phyloP scores from a whole-genome alignment of 2,329 filamentous ascomycete species.

The Dendrostoma leiphaemia region DNA sequence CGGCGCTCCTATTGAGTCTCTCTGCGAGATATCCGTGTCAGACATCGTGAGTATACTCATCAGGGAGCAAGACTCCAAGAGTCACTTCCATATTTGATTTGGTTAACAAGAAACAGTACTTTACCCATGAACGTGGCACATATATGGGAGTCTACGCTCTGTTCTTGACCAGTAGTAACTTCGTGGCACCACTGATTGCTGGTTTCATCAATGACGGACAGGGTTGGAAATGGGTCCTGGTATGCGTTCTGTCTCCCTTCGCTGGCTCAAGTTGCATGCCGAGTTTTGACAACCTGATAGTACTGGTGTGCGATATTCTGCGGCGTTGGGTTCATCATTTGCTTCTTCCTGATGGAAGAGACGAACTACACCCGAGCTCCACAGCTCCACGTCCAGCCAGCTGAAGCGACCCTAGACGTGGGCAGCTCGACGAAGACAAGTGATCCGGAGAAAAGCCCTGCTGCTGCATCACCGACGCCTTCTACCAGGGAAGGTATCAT shows the following conservation, averaged over 20 bases:
- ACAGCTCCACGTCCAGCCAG: not conserved
- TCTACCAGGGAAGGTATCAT: slow-evolving; percentile 1
- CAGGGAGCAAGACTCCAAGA: too few relatives aligned
- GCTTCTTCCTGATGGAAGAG: slow-evolving; percentile 55
- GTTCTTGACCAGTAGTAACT: slow-evolving; percentile 25
- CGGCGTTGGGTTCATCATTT: slow-evolving; percentile 27
- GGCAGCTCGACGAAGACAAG: not conserved
- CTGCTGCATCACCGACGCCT: not conserved
- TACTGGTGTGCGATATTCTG: slow-evolving; percentile 29
- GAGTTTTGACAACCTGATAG: slow-evolving; percentile 21
- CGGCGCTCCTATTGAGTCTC: slow-evolving; percentile 28
- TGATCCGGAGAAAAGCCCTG: not conserved
- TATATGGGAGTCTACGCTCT: slow-evolving; percentile 28
- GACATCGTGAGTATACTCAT: slow-evolving; percentile 25
- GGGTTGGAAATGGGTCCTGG: slow-evolving; percentile 30
- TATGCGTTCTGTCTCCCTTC: too few relatives aligned
- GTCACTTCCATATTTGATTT: too few relatives aligned
- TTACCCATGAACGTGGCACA: slow-evolving; percentile 26
- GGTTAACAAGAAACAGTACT: slow-evolving; percentile 14
- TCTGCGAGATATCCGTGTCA: slow-evolving; percentile 28
- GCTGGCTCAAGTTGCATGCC: too few relatives aligned
- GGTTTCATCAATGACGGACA: slow-evolving; percentile 31
- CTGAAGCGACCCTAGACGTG: not conserved
- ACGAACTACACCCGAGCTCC: slow-evolving; percentile 40
- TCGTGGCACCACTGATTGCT: slow-evolving; percentile 31